phyloP scores from a whole-genome alignment of 768 basidiomycete species.

The Xanthoconium stramineum region DNA sequence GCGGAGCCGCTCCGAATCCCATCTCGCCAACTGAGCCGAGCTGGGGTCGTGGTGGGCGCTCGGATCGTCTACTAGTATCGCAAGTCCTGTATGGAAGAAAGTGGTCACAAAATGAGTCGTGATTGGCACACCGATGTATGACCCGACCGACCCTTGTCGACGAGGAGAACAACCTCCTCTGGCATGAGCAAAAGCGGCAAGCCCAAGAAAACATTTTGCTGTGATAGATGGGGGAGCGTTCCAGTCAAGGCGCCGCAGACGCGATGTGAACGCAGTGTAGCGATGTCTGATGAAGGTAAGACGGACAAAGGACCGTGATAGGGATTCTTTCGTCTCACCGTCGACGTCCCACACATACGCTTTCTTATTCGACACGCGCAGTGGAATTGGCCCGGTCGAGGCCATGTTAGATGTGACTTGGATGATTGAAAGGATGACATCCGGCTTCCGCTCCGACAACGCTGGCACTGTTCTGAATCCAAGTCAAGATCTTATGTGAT shows the following conservation, averaged over 20 bases:
- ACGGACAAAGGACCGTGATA: neutral
- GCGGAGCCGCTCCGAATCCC: conserved; percentile 51
- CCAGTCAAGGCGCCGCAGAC: conserved; percentile 86
- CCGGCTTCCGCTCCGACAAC: conserved; percentile 20
- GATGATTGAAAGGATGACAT: neutral
- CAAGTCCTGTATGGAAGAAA: conserved; percentile 52
- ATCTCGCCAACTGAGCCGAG: conserved; percentile 43
- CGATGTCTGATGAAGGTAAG: conserved; percentile 58
- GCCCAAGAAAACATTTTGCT: conserved; percentile 96
- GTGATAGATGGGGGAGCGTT: conserved; percentile 90
- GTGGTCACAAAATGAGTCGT: neutral
- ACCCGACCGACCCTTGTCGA: conserved; percentile 61
- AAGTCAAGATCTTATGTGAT: too few relatives aligned
- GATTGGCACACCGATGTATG: neutral
- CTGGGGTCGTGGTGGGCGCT: conserved; percentile 52
- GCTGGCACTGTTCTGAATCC: too few relatives aligned
- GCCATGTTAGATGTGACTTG: conserved; percentile 9
- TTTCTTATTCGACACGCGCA: conserved; percentile 74
- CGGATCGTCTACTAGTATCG: conserved; percentile 72
- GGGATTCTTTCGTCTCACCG: conserved; percentile 41
- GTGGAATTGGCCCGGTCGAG: conserved; percentile 38
- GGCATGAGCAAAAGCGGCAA: conserved; percentile 85
- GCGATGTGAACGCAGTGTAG: conserved; percentile 71
- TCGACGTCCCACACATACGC: conserved; percentile 90
- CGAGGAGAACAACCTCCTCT: conserved; percentile 87